Evolutionary conservation across 768 basidiomycete species (phyloP).

Genomic region (Lyophyllum shimeji): DNA sequence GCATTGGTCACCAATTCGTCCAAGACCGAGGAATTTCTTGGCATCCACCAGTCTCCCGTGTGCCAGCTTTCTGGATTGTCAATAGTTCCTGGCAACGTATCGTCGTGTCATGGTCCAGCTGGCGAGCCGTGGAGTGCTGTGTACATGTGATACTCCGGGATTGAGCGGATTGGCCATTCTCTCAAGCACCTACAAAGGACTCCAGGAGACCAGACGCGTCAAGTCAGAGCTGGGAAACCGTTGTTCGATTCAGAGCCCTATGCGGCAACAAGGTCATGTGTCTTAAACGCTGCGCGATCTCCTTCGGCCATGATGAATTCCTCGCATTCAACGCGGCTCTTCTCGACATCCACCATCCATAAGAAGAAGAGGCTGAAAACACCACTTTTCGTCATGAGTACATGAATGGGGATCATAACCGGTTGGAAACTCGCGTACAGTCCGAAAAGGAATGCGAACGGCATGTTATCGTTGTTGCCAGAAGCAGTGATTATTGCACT

Average conservation of each 20-base stretch:
- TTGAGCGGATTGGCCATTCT: neutral
- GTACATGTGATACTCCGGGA: neutral
- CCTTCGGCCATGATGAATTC: conserved; percentile 43
- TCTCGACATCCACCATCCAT: conserved; percentile 61
- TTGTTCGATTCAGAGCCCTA: neutral
- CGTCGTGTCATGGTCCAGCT: neutral
- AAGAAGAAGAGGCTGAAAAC: conserved; percentile 56
- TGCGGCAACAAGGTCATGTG: conserved; percentile 1
- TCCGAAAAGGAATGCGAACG: conserved; percentile 71
- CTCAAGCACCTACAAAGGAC: neutral
- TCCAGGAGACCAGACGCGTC: neutral
- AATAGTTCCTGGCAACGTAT: too few relatives aligned
- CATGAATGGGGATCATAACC: neutral
- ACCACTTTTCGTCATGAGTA: conserved; percentile 36
- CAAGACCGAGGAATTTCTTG: too few relatives aligned
- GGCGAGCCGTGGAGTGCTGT: neutral
- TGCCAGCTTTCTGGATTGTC: too few relatives aligned
- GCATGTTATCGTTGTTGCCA: conserved; percentile 70
- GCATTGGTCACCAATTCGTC: too few relatives aligned
- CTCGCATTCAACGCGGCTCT: conserved; percentile 63
- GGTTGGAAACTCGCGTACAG: conserved; percentile 42
- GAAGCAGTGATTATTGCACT: conserved; percentile 73
- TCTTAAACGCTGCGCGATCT: conserved; percentile 7
- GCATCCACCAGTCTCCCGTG: too few relatives aligned
- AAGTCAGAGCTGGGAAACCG: neutral